phyloP scores from a whole-genome alignment of 306 rosid genomes.

The Ormosia semicastrata region DNA sequence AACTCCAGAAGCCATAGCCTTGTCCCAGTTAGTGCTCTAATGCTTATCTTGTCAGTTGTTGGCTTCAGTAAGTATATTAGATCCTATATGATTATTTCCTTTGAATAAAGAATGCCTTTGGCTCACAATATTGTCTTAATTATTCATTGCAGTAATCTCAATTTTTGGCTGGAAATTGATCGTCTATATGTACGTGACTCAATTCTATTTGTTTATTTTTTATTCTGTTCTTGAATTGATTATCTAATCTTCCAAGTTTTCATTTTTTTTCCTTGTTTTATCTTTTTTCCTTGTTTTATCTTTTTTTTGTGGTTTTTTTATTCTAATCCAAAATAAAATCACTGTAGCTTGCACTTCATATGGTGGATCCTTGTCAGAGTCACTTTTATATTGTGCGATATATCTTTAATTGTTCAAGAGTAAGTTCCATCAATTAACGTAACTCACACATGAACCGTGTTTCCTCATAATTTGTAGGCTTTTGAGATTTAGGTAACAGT shows the following conservation, averaged over 20 bases:
- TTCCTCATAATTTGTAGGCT: background rate
- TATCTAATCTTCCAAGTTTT: background rate
- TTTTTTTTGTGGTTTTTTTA: background rate
- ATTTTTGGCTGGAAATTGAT: slow-evolving; percentile 46
- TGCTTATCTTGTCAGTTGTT: slow-evolving; percentile 47
- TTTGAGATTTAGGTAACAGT: no score
- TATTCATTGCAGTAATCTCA: slow-evolving; percentile 49
- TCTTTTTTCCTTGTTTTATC: background rate
- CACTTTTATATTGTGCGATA: slow-evolving; percentile 42
- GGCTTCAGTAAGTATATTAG: slow-evolving; percentile 54
- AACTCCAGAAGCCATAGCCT: slow-evolving; percentile 46
- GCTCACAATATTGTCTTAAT: background rate
- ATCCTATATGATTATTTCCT: background rate
- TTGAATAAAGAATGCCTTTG: background rate
- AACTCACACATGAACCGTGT: background rate
- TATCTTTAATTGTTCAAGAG: slow-evolving; percentile 55
- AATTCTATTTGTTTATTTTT: background rate
- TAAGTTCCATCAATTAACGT: slow-evolving; percentile 32
- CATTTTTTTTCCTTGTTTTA: background rate
- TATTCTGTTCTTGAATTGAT: background rate
- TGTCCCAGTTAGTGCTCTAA: slow-evolving; percentile 29
- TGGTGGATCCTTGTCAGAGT: slow-evolving; percentile 66
- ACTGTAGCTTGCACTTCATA: slow-evolving; percentile 55
- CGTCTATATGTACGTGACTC: slow-evolving; percentile 51
- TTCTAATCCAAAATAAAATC: background rate